Conservation (phyloP, 345 rosid genomes). For the Bruguiera sexangula region DNA sequence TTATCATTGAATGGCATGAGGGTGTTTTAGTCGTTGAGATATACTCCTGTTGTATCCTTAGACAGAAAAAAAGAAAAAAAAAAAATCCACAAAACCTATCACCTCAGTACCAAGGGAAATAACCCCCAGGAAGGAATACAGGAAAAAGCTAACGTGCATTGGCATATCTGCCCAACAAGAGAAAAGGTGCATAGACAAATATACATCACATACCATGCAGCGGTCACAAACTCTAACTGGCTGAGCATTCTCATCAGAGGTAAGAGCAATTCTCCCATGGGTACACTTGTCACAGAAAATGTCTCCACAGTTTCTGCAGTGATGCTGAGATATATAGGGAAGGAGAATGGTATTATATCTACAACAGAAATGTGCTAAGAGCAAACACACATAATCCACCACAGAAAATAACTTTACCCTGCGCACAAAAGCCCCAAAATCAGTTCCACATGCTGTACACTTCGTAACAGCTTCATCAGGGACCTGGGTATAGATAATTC, state of each 20-base stretch:
- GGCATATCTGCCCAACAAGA: neutral
- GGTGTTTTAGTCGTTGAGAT: too few species aligned
- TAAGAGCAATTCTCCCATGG: conserved; percentile 87
- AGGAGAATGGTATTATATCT: conserved; percentile 1
- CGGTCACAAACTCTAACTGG: conserved; percentile 96
- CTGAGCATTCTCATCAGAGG: conserved; percentile 90
- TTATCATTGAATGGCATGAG: too few species aligned
- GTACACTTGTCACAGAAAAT: conserved; percentile 98
- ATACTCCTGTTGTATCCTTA: too few species aligned
- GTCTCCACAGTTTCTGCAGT: conserved; percentile 98
- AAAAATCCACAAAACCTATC: too few species aligned
- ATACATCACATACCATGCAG: conserved; percentile 59
- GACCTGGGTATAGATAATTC: conserved; percentile 36
- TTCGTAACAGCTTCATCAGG: conserved; percentile 95
- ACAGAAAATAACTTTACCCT: conserved; percentile 39
- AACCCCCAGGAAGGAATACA: neutral
- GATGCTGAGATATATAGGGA: conserved; percentile 62
- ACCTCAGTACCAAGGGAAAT: neutral
- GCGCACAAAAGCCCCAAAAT: conserved; percentile 85
- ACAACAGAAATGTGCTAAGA: neutral
- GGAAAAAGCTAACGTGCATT: neutral
- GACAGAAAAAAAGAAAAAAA: too few species aligned
- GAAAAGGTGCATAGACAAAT: conserved; percentile 8
- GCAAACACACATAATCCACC: neutral
- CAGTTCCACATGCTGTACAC: conserved; percentile 78